Conservation (phyloP, 176 grass and related monocot species). For the Phoenix dactylifera region DNA sequence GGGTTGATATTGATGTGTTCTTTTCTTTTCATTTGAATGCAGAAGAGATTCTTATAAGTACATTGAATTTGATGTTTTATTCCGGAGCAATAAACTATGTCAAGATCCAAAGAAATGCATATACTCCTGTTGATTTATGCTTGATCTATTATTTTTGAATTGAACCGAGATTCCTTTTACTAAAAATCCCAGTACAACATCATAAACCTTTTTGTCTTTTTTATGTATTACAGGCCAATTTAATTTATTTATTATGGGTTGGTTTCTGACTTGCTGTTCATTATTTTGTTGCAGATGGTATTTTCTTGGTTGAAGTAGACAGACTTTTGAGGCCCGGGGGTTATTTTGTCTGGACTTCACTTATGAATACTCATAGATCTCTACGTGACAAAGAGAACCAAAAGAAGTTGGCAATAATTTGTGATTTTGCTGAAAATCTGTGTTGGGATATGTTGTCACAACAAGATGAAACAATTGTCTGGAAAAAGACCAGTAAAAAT, state of each 20-base stretch:
- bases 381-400: slow-evolving; percentile 88
- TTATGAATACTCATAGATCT: slow-evolving; percentile 79
- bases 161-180: not conserved
- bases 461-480: slow-evolving; percentile 97
- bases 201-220: too few relatives aligned
- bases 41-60: too few relatives aligned
- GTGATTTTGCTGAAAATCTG: slow-evolving; percentile 50
- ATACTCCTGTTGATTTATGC: not conserved
- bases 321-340: slow-evolving; percentile 92
- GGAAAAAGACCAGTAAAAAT: slow-evolving; percentile 80
- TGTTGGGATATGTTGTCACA: slow-evolving; percentile 98
- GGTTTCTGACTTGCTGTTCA: not conserved
- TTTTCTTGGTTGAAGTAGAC: slow-evolving; percentile 95
- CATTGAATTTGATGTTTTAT: too few relatives aligned
- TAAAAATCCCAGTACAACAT: not conserved
- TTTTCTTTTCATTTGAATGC: too few relatives aligned
- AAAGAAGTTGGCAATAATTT: slow-evolving; percentile 78
- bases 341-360: slow-evolving; percentile 95
- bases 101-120: too few relatives aligned
- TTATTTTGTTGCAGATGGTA: slow-evolving; percentile 52
- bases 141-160: not conserved
- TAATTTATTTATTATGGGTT: slow-evolving; percentile 8
- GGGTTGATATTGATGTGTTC: too few relatives aligned
- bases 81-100: too few relatives aligned
- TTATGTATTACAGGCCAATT: not conserved